Base-by-base conservation (phyloP, 345 rosid species). In the Isatis tinctoria region DNA sequence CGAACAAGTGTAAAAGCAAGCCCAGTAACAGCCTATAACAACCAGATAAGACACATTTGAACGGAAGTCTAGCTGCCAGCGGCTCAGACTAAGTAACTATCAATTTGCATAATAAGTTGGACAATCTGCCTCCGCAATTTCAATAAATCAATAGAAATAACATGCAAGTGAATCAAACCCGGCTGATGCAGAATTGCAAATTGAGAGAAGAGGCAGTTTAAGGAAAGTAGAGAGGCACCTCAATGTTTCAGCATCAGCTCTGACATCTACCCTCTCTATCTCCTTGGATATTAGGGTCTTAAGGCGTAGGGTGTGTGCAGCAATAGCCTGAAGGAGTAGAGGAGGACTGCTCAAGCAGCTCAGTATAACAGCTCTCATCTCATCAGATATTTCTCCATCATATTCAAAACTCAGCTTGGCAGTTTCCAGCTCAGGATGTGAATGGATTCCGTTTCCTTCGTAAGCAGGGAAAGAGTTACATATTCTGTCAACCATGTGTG, bases 171-270 rank as follows among this genome's bases (percentile, higher is more conserved):
- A 68, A 40, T 30, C 10, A 40, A 10, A 18, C 24, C 33, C 51
- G 13, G 32, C 44, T 45, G 35, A 28, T 35, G 36, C 48, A 32
- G 41, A 45, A 49, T 40, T 40, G 53, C 22, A 76, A 17, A 32
- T 43, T 26, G 24, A 33, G 17, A 65, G 69, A 72, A 72, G 41
- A 61, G 47, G 56, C 24, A 60, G 13, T 60, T 40, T 24, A 74
- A 49, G 28, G 32, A 70, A 66, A 56, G 36, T 32, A 35, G 41
- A 41, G 65, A 74, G 41, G 57, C 71, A 86, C 90, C 93, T 83
- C 73, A 90, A 74, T 67, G 80, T 83, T 83, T 92, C 90, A 60
- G 94, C 98, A 85, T 92, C 98, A 73, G 87, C 96, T 84, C 88
- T 87, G 61, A 87, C 91, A 80, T 92, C 92, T 60, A 85, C 82